Percentiles rank a stretch among this genome's conserved stretches.
Evolutionary conservation across 2,329 filamentous ascomycete species (phyloP).

Genomic region (Aspergillus tamarii): DNA sequence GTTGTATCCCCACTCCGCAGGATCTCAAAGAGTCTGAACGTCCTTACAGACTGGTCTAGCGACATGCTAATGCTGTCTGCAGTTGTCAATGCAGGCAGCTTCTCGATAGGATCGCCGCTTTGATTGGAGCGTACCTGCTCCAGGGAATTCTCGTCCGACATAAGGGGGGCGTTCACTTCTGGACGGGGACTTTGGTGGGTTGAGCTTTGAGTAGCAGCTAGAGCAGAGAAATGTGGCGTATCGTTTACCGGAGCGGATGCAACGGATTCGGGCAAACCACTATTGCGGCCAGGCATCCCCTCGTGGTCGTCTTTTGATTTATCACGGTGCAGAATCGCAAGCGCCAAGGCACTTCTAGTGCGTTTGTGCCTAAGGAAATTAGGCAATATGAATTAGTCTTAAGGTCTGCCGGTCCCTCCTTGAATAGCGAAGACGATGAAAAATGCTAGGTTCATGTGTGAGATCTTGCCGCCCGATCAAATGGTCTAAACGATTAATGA

Average conservation of each 20-base stretch:
- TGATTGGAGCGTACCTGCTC: slow-evolving; percentile 32
- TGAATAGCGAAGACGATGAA: not conserved
- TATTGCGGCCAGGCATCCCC: slow-evolving; percentile 27
- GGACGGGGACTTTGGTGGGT: slow-evolving; percentile 34
- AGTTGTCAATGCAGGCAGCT: slow-evolving; percentile 37
- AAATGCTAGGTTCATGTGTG: slow-evolving; percentile 1
- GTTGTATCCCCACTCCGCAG: slow-evolving; percentile 87
- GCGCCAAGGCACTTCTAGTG: slow-evolving; percentile 57
- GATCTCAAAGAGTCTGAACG: slow-evolving; percentile 93
- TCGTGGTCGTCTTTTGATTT: slow-evolving; percentile 49
- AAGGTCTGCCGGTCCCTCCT: not conserved
- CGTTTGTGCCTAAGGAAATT: slow-evolving; percentile 52
- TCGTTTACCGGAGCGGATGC: slow-evolving; percentile 29
- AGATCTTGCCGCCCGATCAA: not conserved
- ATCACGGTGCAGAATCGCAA: slow-evolving; percentile 58
- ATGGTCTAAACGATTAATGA: slow-evolving; percentile 1
- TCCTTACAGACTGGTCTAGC: slow-evolving; percentile 90
- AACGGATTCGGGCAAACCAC: slow-evolving; percentile 31
- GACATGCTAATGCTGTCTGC: slow-evolving; percentile 48
- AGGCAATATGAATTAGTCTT: slow-evolving; percentile 36
- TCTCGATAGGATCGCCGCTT: slow-evolving; percentile 33
- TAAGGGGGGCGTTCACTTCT: slow-evolving; percentile 27
- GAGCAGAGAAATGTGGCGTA: slow-evolving; percentile 31
- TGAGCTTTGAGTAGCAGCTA: slow-evolving; percentile 35
- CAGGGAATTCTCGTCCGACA: slow-evolving; percentile 27